Evolutionary conservation across 73 alveolate genomes (phyloP).

Genomic region (Symbiodinium natans): DNA sequence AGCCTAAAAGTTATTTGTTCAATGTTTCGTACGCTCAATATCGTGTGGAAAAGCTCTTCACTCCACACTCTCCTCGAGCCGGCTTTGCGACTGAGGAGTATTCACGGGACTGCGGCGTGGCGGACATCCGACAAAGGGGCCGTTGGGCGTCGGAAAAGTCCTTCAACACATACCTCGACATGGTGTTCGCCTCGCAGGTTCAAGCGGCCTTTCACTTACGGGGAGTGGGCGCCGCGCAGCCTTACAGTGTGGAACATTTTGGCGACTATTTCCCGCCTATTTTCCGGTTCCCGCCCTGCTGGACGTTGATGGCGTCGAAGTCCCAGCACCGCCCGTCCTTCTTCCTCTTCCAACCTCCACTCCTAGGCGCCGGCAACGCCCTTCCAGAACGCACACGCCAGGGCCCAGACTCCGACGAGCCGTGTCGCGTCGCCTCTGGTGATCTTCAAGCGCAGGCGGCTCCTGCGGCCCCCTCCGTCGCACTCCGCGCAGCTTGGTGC

Average conservation of each 20-base stretch:
- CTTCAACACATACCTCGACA: background rate
- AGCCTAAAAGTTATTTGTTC: background rate
- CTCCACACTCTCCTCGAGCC: background rate
- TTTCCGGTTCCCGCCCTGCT: background rate
- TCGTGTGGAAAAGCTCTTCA: background rate
- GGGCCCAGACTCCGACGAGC: background rate
- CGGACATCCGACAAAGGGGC: background rate
- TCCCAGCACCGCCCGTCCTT: background rate
- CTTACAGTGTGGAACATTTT: background rate
- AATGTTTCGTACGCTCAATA: background rate
- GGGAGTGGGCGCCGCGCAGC: background rate
- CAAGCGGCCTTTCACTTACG: background rate
- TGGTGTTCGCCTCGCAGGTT: background rate
- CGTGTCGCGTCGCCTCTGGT: background rate
- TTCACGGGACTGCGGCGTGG: background rate
- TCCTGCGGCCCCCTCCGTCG: background rate
- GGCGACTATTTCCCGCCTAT: background rate
- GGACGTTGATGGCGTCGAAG: background rate
- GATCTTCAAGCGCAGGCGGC: too few species aligned
- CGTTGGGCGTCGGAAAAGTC: background rate
- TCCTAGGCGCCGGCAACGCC: too few species aligned
- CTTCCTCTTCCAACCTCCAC: too few species aligned
- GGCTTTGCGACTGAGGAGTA: slow-evolving; percentile 12
- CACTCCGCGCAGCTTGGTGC: background rate
- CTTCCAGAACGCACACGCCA: background rate